These are phyloP conservation scores for Botrytis cinerea DNA, from an alignment of 2,329 filamentous ascomycete genomes.

Conservation along the genomic window DNA sequence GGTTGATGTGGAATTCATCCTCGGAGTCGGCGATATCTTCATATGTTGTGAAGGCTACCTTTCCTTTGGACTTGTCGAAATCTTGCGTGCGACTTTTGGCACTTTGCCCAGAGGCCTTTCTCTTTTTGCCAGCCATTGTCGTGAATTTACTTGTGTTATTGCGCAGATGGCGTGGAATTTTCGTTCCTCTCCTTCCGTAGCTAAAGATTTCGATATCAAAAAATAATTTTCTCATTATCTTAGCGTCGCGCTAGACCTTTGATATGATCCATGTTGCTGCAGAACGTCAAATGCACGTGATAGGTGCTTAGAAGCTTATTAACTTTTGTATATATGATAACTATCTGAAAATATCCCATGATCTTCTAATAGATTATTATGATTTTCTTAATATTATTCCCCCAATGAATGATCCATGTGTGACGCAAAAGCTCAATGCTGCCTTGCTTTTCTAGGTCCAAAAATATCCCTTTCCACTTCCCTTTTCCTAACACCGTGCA, in stretches of 20 bases:
- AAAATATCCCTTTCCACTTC: not conserved
- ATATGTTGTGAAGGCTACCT: conserved; percentile 51
- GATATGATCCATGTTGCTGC: not conserved
- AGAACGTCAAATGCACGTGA: not conserved
- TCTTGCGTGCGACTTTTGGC: not conserved
- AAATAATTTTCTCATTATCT: conserved; percentile 27
- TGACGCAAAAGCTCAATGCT: not conserved
- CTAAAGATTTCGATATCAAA: conserved; percentile 18
- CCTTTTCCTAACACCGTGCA: not conserved
- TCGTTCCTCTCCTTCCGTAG: not conserved
- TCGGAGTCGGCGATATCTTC: conserved; percentile 91
- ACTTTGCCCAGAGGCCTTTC: conserved; percentile 21
- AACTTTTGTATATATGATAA: not conserved
- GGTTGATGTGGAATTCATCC: conserved; percentile 87
- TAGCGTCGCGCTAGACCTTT: conserved; percentile 19
- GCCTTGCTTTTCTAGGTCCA: not conserved
- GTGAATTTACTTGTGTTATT: not conserved
- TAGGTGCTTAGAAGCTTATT: not conserved
- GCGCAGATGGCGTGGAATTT: not conserved
- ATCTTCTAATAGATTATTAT: not conserved
- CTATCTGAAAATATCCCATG: not conserved
- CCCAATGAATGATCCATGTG: not conserved
- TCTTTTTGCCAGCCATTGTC: conserved; percentile 25
- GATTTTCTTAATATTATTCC: not conserved
- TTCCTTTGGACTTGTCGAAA: conserved; percentile 38